phyloP scores from a whole-genome alignment of 495 filamentous ascomycete species.

The Xylaria intraflava region DNA sequence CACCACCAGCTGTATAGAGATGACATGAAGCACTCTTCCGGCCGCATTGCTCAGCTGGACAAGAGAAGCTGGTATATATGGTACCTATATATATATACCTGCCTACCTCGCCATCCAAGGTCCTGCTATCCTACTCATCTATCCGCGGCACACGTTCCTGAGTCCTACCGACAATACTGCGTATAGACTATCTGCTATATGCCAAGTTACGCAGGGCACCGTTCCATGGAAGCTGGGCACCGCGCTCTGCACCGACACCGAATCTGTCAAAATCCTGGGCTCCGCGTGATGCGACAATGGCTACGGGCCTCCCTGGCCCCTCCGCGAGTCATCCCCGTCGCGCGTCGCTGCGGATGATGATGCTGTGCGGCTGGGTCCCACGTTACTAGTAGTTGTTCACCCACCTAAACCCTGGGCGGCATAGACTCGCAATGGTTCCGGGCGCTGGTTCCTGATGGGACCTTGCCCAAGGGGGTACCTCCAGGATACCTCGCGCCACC shows the following conservation, averaged over 20 bases:
- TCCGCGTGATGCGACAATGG: slow-evolving; percentile 5
- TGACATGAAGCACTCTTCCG: no score
- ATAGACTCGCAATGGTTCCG: slow-evolving; percentile 4
- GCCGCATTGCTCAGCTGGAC: no score
- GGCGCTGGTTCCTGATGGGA: slow-evolving; percentile 13
- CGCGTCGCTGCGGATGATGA: slow-evolving; percentile 9
- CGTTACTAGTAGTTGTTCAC: slow-evolving; percentile 6
- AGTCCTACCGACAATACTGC: no score
- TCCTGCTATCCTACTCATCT: no score
- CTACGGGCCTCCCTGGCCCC: background rate
- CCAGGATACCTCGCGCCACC: slow-evolving; percentile 20
- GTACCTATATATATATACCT: no score
- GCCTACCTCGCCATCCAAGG: no score
- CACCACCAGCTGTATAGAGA: background rate
- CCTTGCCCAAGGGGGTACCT: slow-evolving; percentile 5
- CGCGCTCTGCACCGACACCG: background rate
- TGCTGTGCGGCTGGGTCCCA: slow-evolving; percentile 14
- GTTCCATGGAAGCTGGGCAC: no score
- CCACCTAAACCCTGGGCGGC: slow-evolving; percentile 12
- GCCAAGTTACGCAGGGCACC: no score
- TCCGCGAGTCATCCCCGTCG: slow-evolving; percentile 14
- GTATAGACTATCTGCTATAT: no score
- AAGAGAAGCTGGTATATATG: no score
- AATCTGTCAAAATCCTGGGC: slow-evolving; percentile 4
- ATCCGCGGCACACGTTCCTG: no score